Conservation (phyloP, 2,329 filamentous ascomycete genomes). For the Cladophialophora chaetospira region DNA sequence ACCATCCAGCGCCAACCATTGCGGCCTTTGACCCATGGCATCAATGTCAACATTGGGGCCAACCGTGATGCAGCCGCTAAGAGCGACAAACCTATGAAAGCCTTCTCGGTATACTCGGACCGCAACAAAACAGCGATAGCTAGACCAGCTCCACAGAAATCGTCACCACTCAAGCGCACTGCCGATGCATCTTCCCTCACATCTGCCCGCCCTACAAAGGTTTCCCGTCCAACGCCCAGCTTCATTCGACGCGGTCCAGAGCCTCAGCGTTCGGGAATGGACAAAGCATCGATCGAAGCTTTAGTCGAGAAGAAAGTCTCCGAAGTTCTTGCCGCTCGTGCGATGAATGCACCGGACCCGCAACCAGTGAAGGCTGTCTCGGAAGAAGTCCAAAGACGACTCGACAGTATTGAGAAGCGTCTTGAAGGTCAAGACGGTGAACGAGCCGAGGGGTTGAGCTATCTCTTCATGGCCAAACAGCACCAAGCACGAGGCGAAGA, state of each 20-base stretch:
- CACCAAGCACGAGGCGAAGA: conserved; percentile 84
- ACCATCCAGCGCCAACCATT: conserved; percentile 70
- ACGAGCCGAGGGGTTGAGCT: conserved; percentile 79
- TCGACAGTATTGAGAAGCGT: conserved; percentile 84
- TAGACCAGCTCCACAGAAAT: conserved; percentile 40
- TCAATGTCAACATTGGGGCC: conserved; percentile 69
- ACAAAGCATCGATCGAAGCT: conserved; percentile 76
- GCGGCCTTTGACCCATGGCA: conserved; percentile 71
- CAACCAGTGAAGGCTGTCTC: conserved; percentile 59
- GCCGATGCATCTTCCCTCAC: conserved; percentile 37
- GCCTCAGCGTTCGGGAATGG: conserved; percentile 41
- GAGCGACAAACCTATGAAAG: conserved; percentile 73
- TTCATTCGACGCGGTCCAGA: conserved; percentile 31
- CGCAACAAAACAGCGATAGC: conserved; percentile 54
- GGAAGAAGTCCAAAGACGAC: conserved; percentile 74
- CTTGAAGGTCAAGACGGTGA: conserved; percentile 76
- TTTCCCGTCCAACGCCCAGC: conserved; percentile 34
- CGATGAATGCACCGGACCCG: conserved; percentile 34
- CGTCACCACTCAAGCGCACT: conserved; percentile 43
- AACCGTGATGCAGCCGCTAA: conserved; percentile 54
- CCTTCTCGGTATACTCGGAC: conserved; percentile 86
- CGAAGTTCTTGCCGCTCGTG: conserved; percentile 74
- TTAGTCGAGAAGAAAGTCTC: conserved; percentile 90
- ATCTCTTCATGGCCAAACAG: conserved; percentile 86
- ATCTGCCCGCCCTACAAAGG: conserved; percentile 52